Evolutionary conservation across 1,284 basidiomycete genomes (phyloP), one percentile per base, ranked within the genome.

Genomic region (Marasmius tenuissimus): DNA sequence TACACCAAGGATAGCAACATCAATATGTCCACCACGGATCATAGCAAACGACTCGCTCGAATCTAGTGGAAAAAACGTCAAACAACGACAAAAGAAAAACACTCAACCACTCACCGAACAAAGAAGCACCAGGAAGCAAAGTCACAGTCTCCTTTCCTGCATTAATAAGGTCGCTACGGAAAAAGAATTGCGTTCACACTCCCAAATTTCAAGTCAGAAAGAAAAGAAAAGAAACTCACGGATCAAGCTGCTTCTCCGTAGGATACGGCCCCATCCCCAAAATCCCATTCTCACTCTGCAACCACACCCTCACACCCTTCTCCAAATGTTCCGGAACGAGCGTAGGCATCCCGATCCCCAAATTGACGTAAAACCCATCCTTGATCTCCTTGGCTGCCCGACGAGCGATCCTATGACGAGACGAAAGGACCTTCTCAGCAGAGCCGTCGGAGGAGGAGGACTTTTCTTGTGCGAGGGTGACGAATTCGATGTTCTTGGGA

Each of bases 111-210:
- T 47, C 63, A 90, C 91, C 96, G 71, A 98, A 98, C 2, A 96
- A 82, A 5, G 94, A 89, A 18, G 96, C 94, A 55, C 97, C 96
- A 49, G 96, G 95, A 22, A 97, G 81, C 7, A 98, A 82, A 4
- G 95, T 97, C 61, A 94, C 87, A 5, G 96, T 97, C 77, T 98
- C 96, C 75, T 98, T 98, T 45, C 96, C 96, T 52, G 96, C 97
- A 71, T 97, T 97, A 71, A 97, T 93, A 66, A 96, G 85, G 71
- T 97, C 94, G 53, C 92, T 93, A 64, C 10, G n/a, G n/a, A n/a
- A n/a, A n/a, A n/a, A n/a, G n/a, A n/a, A n/a, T n/a, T n/a, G n/a
- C n/a, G n/a, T n/a, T n/a, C n/a, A n/a, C n/a, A n/a, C n/a, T n/a
- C n/a, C n/a, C n/a, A n/a, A n/a, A n/a, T n/a, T n/a, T n/a, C n/a